phyloP scores from a whole-genome alignment of 2,329 filamentous ascomycete genomes.

The Pseudogymnoascus pannorum region DNA sequence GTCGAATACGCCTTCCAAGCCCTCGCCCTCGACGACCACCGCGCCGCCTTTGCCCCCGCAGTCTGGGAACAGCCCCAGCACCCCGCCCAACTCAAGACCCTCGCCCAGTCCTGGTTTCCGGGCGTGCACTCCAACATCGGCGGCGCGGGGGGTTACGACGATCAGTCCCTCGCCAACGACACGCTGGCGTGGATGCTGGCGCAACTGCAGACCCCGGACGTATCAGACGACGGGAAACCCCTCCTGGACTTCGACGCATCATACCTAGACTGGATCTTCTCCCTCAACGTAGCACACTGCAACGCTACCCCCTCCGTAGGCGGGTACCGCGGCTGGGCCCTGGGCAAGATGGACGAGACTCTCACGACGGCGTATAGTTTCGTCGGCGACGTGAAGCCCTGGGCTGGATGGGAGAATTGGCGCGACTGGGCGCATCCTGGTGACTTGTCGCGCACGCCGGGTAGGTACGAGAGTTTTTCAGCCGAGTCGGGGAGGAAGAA shows the following conservation, averaged over 20 bases:
- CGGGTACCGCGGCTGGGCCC: constrained; percentile 24
- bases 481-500: constrained; percentile 29
- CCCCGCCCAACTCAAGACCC: constrained; percentile 22
- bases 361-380: constrained; percentile 18
- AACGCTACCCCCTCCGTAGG: constrained; percentile 14
- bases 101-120: constrained; percentile 41
- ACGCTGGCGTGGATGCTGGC: constrained; percentile 44
- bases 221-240: constrained; percentile 16
- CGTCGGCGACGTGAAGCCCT: constrained; percentile 15
- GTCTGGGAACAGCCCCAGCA: constrained; percentile 30
- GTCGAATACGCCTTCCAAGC: constrained; percentile 44
- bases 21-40: constrained; percentile 42
- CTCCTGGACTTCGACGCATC: constrained; percentile 30
- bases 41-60: constrained; percentile 33
- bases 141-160: constrained; percentile 37
- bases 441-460: constrained; percentile 23
- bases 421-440: constrained; percentile 9
- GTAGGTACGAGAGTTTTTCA: constrained; percentile 28
- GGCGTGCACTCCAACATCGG: constrained; percentile 42
- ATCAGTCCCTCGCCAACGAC: constrained; percentile 41
- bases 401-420: neutral
- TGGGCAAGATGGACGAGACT: constrained; percentile 28
- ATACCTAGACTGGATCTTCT: constrained; percentile 25
- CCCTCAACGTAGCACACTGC: constrained; percentile 16
- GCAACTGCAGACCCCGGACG: constrained; percentile 23